These are phyloP conservation scores for Nigrograna mackinnonii DNA, from an alignment of 2,329 filamentous ascomycete species.

Conservation along the genomic window DNA sequence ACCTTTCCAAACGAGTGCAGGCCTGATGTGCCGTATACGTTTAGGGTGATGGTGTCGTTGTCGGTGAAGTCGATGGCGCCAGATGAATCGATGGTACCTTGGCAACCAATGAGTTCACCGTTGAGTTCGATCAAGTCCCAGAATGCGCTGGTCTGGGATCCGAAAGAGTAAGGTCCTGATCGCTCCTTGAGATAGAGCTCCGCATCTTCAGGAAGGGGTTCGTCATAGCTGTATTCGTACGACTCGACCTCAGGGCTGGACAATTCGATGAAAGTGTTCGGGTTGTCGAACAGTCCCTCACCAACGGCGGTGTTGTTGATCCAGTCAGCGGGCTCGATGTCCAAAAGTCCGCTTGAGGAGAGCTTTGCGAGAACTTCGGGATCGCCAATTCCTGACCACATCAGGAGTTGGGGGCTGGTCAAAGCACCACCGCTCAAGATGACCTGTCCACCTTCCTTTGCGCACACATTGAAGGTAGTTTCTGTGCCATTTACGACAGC, in stretches of 20 bases:
- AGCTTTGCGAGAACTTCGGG: conserved; percentile 29
- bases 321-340: conserved; percentile 45
- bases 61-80: conserved; percentile 47
- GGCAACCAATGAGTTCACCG: conserved; percentile 51
- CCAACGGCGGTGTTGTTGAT: conserved; percentile 56
- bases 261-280: conserved; percentile 59
- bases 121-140: conserved; percentile 52
- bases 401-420: conserved; percentile 41
- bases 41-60: conserved; percentile 57
- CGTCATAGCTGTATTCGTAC: conserved; percentile 52
- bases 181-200: conserved; percentile 53
- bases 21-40: conserved; percentile 61
- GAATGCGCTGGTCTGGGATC: conserved; percentile 57
- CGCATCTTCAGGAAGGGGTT: conserved; percentile 46
- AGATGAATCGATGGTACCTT: conserved; percentile 57
- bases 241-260: conserved; percentile 48
- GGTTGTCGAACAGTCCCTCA: conserved; percentile 58
- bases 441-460: conserved; percentile 27
- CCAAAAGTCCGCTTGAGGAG: conserved; percentile 39
- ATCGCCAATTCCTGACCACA: conserved; percentile 44
- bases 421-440: conserved; percentile 38
- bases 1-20: conserved; percentile 54
- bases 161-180: conserved; percentile 58
- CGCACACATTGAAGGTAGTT: conserved; percentile 30
- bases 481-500: conserved; percentile 36